Percentiles rank a stretch among this genome's conserved stretches.
These are phyloP conservation scores for Lindgomyces ingoldianus DNA, from an alignment of 495 filamentous ascomycete species.

Conservation along the genomic window DNA sequence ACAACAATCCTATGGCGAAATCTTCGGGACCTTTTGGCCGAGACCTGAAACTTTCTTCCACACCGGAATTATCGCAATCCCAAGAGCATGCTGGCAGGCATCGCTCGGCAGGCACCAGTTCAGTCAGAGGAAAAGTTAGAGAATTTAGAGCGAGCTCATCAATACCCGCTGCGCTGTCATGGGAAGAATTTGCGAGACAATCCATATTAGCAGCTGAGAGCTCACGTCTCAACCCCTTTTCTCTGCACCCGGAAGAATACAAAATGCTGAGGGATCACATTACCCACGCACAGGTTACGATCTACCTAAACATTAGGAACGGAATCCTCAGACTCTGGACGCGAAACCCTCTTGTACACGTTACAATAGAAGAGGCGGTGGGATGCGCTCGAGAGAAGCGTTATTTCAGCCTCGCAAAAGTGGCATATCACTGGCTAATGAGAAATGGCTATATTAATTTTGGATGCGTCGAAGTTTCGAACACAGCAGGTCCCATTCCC, in stretches of 20 bases:
- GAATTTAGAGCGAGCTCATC: slow-evolving; percentile 49
- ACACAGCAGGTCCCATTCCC: slow-evolving; percentile 39
- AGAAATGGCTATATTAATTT: slow-evolving; percentile 96
- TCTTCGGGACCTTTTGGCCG: neutral
- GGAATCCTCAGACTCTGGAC: slow-evolving; percentile 91
- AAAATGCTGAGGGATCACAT: slow-evolving; percentile 74
- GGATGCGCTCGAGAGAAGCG: slow-evolving; percentile 88
- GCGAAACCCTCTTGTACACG: slow-evolving; percentile 82
- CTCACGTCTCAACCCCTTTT: slow-evolving; percentile 85
- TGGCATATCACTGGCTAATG: slow-evolving; percentile 90
- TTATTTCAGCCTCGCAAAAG: slow-evolving; percentile 86
- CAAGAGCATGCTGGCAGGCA: slow-evolving; percentile 4
- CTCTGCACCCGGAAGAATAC: slow-evolving; percentile 85
- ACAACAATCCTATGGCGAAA: neutral
- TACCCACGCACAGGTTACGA: slow-evolving; percentile 84
- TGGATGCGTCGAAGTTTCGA: slow-evolving; percentile 76
- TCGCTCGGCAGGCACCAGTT: slow-evolving; percentile 1
- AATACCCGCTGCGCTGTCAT: slow-evolving; percentile 72
- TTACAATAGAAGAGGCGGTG: slow-evolving; percentile 83
- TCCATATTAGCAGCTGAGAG: slow-evolving; percentile 85
- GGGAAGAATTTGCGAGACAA: slow-evolving; percentile 79
- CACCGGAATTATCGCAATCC: slow-evolving; percentile 30
- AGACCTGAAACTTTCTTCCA: slow-evolving; percentile 15
- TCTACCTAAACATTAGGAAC: slow-evolving; percentile 97
- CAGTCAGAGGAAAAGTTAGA: slow-evolving; percentile 8